These are phyloP conservation scores for Psophocarpus tetragonolobus DNA, from an alignment of 306 rosid species.

Conservation along the genomic window DNA sequence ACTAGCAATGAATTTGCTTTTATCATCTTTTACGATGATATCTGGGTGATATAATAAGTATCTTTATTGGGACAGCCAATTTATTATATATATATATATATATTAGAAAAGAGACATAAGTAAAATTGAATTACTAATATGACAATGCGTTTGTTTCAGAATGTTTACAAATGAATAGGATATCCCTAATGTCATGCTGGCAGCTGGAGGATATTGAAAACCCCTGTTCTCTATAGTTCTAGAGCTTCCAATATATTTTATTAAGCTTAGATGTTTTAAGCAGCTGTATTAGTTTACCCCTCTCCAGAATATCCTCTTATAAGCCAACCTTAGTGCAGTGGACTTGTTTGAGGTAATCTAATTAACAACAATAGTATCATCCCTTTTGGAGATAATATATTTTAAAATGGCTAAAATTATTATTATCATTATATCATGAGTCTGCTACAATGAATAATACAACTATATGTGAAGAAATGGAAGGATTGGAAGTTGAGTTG, in stretches of 20 bases:
- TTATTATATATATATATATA: background rate
- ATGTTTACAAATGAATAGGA: constrained; percentile 13
- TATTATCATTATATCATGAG: background rate
- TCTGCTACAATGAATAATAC: background rate
- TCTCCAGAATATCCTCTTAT: constrained; percentile 9
- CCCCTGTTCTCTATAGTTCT: background rate
- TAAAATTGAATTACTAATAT: constrained; percentile 11
- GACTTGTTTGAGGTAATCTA: background rate
- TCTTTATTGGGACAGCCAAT: background rate
- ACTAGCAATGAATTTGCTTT: background rate
- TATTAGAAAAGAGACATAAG: background rate
- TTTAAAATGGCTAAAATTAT: background rate
- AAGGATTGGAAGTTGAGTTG: background rate
- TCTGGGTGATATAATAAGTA: background rate
- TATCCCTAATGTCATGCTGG: background rate
- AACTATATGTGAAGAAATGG: constrained; percentile 20
- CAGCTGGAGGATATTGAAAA: background rate
- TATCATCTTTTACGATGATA: background rate
- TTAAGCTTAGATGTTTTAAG: background rate
- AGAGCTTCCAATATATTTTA: background rate
- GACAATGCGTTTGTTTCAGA: constrained; percentile 10
- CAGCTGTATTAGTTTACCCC: background rate
- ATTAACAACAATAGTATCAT: background rate
- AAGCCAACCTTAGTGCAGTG: constrained; percentile 12
- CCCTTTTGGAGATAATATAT: background rate